These are phyloP conservation scores for Oryza australiensis DNA, from an alignment of 176 grass and related monocot genomes.

Conservation along the genomic window DNA sequence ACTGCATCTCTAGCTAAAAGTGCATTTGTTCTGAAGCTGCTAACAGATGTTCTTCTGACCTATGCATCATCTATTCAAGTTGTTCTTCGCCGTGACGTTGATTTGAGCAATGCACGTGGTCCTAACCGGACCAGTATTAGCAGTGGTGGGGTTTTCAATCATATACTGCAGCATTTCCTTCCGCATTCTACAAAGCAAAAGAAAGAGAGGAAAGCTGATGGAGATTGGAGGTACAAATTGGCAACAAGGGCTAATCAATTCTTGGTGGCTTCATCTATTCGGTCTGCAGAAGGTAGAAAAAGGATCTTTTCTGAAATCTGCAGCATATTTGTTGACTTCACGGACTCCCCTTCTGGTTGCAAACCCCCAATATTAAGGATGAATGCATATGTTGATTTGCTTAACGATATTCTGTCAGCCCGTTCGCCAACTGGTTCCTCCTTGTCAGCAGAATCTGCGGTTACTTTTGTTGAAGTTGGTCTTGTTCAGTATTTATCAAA, in stretches of 20 bases:
- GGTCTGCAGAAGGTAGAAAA: slow-evolving; percentile 79
- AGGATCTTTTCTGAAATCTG: slow-evolving; percentile 92
- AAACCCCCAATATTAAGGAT: slow-evolving; percentile 62
- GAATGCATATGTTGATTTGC: slow-evolving; percentile 83
- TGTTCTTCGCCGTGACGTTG: slow-evolving; percentile 80
- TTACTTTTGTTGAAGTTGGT: slow-evolving; percentile 89
- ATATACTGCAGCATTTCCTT: slow-evolving; percentile 86
- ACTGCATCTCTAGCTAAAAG: slow-evolving; percentile 83
- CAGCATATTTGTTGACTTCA: slow-evolving; percentile 67
- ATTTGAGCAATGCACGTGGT: slow-evolving; percentile 55
- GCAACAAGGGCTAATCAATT: slow-evolving; percentile 83
- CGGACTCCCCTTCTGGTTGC: slow-evolving; percentile 51
- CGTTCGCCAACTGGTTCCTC: slow-evolving; percentile 91
- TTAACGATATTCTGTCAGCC: slow-evolving; percentile 96
- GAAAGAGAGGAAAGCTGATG: slow-evolving; percentile 89
- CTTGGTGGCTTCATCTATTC: slow-evolving; percentile 93
- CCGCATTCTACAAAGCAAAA: slow-evolving; percentile 71
- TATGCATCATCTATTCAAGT: slow-evolving; percentile 92
- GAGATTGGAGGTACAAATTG: slow-evolving; percentile 96
- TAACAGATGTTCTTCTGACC: slow-evolving; percentile 92
- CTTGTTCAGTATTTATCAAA: slow-evolving; percentile 65
- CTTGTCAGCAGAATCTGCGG: slow-evolving; percentile 79
- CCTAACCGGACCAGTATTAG: slow-evolving; percentile 35
- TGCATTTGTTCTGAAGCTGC: slow-evolving; percentile 77
- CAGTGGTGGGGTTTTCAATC: slow-evolving; percentile 70